These are phyloP conservation scores for Syzygium jambos DNA, from an alignment of 345 rosid species.

Conservation along the genomic window DNA sequence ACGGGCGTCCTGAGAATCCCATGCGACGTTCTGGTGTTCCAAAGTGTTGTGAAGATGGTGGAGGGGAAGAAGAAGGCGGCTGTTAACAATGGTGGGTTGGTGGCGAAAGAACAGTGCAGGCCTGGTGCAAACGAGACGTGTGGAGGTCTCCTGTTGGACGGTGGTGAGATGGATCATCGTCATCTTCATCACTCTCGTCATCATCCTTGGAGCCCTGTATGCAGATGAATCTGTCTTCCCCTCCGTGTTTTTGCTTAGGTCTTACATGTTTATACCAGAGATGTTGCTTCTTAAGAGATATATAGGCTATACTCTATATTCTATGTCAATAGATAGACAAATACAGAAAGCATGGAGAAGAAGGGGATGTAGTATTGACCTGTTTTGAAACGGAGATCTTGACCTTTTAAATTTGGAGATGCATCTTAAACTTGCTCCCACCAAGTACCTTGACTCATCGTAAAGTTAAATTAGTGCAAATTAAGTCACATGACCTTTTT, in stretches of 20 bases:
- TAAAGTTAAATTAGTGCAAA: neutral
- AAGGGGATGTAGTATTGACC: neutral
- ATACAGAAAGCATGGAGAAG: neutral
- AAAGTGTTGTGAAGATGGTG: neutral
- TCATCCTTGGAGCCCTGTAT: neutral
- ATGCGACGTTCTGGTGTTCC: conserved; percentile 41
- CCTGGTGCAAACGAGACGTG: neutral
- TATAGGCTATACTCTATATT: neutral
- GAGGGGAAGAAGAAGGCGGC: neutral
- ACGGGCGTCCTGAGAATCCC: conserved; percentile 57
- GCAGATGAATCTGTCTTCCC: neutral
- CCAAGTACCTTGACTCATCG: neutral
- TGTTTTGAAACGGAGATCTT: neutral
- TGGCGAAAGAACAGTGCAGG: neutral
- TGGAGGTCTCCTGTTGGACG: neutral
- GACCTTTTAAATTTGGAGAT: neutral
- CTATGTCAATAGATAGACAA: neutral
- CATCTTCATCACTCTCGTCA: neutral
- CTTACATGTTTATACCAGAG: neutral
- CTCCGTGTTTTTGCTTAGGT: neutral
- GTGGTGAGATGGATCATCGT: neutral
- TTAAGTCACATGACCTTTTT: neutral
- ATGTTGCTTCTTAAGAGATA: neutral
- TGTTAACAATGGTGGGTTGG: neutral
- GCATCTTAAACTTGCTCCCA: neutral